These are phyloP conservation scores for Calocera viscosa DNA, from an alignment of 768 basidiomycete genomes.

Conservation along the genomic window DNA sequence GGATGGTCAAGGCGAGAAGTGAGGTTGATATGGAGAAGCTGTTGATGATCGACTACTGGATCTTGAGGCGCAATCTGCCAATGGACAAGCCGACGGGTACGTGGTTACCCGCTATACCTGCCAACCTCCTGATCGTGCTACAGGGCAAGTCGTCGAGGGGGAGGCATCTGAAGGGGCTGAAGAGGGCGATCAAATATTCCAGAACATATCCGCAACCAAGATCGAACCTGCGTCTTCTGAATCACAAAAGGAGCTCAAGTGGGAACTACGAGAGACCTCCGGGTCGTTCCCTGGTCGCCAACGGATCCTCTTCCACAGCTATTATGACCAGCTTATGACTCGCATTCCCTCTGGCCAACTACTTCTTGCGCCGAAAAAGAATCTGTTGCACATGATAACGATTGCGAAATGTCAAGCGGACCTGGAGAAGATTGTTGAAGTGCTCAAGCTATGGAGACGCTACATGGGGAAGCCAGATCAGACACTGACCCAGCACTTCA, in stretches of 20 bases:
- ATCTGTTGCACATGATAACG: neutral
- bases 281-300: neutral
- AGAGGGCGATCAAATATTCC: neutral
- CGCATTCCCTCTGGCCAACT: neutral
- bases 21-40: neutral
- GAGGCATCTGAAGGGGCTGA: neutral
- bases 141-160: too few relatives aligned
- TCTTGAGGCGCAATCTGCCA: neutral
- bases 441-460: neutral
- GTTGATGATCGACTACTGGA: neutral
- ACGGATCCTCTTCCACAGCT: neutral
- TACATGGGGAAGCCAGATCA: neutral
- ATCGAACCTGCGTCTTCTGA: neutral
- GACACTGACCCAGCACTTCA: neutral
- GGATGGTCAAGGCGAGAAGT: neutral
- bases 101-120: too few relatives aligned
- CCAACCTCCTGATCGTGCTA: too few relatives aligned
- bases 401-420: neutral
- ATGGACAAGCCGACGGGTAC: neutral
- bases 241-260: neutral
- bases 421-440: neutral
- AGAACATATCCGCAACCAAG: neutral
- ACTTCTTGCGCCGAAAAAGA: neutral
- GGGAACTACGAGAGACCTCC: neutral
- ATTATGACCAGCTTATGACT: neutral